These are phyloP conservation scores for Rhizopus arrhizus DNA, from an alignment of 371 early-diverging fungal species.

Conservation along the genomic window DNA sequence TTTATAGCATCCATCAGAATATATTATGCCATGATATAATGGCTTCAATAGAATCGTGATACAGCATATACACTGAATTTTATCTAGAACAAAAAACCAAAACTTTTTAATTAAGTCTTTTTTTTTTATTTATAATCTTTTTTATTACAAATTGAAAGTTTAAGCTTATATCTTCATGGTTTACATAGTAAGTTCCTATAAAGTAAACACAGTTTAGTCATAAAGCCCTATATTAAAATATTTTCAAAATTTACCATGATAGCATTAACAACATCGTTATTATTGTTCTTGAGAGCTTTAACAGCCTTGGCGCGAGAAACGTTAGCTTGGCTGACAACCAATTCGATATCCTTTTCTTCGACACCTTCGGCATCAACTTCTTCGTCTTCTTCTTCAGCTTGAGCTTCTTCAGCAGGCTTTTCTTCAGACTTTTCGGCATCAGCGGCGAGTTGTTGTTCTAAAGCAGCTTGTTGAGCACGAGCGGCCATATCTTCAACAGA, in stretches of 20 bases:
- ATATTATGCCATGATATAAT: too few relatives aligned
- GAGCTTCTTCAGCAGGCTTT: slow-evolving; percentile 55
- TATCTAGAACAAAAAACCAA: too few relatives aligned
- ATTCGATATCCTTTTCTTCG: slow-evolving; percentile 89
- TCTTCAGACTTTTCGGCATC: slow-evolving; percentile 50
- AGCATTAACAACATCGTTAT: slow-evolving; percentile 94
- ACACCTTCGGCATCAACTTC: slow-evolving; percentile 76
- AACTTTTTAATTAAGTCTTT: not conserved
- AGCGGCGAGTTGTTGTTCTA: slow-evolving; percentile 59
- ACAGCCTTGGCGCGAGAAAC: slow-evolving; percentile 89
- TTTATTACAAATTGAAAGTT: not conserved
- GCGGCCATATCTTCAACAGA: slow-evolving; percentile 84
- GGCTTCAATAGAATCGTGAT: too few relatives aligned
- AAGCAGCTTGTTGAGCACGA: slow-evolving; percentile 73
- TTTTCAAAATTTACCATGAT: slow-evolving; percentile 74
- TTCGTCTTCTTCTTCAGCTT: slow-evolving; percentile 57
- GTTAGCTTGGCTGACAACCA: slow-evolving; percentile 91
- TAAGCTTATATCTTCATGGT: slow-evolving; percentile 1
- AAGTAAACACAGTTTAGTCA: not conserved
- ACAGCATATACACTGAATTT: too few relatives aligned
- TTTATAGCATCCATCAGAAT: too few relatives aligned
- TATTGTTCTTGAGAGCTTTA: slow-evolving; percentile 85
- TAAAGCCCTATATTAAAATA: too few relatives aligned
- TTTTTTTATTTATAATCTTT: not conserved
- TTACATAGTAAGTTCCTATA: slow-evolving; percentile 37